Evolutionary conservation across 2,329 filamentous ascomycete species (phyloP).

Genomic region (Colletotrichum musicola): DNA sequence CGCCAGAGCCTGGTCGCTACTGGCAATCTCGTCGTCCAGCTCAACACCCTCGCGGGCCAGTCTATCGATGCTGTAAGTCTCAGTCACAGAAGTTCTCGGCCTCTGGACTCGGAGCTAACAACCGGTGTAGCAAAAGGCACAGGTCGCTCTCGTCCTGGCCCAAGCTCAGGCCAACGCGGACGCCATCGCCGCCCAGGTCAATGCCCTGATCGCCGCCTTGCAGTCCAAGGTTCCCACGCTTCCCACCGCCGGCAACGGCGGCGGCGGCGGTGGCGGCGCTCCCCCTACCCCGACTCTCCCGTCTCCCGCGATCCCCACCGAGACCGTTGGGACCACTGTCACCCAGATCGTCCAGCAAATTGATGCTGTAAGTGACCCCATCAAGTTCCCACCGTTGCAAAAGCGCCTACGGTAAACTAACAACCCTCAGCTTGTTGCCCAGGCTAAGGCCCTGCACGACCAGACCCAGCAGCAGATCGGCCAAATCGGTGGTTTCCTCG

Average conservation of each 20-base stretch:
- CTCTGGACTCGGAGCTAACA: background rate
- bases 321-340: background rate
- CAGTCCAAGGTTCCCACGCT: background rate
- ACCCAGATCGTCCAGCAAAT: background rate
- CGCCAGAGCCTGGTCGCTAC: background rate
- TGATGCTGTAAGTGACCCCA: background rate
- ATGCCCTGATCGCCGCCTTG: background rate
- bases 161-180: conserved; percentile 11
- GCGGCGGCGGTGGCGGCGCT: background rate
- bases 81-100: background rate
- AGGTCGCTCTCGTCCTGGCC: conserved; percentile 4
- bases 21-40: background rate
- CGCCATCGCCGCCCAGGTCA: background rate
- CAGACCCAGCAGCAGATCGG: conserved; percentile 9
- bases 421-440: background rate
- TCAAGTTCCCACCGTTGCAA: background rate
- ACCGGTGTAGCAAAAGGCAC: background rate
- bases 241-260: background rate
- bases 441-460: conserved; percentile 3
- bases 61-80: background rate
- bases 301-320: background rate
- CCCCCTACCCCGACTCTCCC: background rate
- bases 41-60: conserved; percentile 1
- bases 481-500: conserved; percentile 5
- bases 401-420: background rate